Conservation (phyloP, 1,284 basidiomycete species). For the Xanthoconium separans region DNA sequence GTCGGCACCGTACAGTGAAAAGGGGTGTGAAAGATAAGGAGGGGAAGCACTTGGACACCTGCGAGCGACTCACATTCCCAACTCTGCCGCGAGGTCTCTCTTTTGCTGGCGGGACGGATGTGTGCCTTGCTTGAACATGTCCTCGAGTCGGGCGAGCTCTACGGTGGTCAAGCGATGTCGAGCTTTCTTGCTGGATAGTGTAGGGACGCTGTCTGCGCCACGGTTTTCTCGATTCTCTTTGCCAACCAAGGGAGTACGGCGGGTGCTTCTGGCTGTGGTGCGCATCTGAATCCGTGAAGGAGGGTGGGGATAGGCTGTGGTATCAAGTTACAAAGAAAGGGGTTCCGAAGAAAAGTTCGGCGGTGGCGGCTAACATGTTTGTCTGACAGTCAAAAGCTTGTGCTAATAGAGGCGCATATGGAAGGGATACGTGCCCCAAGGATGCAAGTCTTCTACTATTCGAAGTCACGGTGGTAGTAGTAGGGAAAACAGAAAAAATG, state of each 20-base stretch:
- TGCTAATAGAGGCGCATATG: too few relatives aligned
- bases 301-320: conserved; percentile 26
- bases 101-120: conserved; percentile 43
- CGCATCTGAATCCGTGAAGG: conserved; percentile 20
- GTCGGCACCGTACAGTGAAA: too few relatives aligned
- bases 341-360: not conserved
- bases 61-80: conserved; percentile 37
- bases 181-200: conserved; percentile 27
- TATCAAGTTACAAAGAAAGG: not conserved
- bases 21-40: too few relatives aligned
- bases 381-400: not conserved
- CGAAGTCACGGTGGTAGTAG: too few relatives aligned
- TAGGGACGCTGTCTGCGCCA: not conserved
- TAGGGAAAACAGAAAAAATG: not conserved
- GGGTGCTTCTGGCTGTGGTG: conserved; percentile 17
- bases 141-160: conserved; percentile 41
- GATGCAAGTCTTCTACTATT: too few relatives aligned
- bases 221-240: conserved; percentile 20
- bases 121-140: conserved; percentile 37
- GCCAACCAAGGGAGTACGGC: conserved; percentile 13
- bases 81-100: conserved; percentile 36
- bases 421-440: too few relatives aligned
- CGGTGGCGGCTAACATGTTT: conserved; percentile 19
- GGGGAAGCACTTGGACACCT: too few relatives aligned
- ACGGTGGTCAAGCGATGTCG: conserved; percentile 40